Evolutionary conservation across 2,329 filamentous ascomycete genomes (phyloP).

Genomic region (Monosporascus sp.): DNA sequence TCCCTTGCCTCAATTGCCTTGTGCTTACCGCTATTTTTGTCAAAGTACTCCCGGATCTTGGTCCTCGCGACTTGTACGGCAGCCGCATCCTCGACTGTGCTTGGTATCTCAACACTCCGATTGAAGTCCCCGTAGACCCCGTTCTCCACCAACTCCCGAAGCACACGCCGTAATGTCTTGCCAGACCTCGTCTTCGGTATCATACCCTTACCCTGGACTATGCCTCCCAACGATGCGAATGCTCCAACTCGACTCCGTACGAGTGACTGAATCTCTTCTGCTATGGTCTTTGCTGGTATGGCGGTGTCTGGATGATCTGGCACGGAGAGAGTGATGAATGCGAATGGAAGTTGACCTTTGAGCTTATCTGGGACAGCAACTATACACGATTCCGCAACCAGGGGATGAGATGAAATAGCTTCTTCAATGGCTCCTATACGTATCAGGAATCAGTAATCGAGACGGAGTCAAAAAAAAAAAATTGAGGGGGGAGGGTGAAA

Average conservation of each 20-base stretch:
- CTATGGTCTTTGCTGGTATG: constrained; percentile 38
- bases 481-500: too few species aligned
- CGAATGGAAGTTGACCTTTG: constrained; percentile 88
- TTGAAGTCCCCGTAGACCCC: constrained; percentile 68
- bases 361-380: constrained; percentile 78
- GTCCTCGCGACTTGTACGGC: constrained; percentile 69
- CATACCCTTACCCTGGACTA: constrained; percentile 81
- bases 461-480: too few species aligned
- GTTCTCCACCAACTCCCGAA: constrained; percentile 81
- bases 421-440: constrained; percentile 75
- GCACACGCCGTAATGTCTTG: constrained; percentile 78
- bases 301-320: constrained; percentile 45
- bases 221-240: constrained; percentile 79
- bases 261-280: constrained; percentile 60
- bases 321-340: constrained; percentile 61
- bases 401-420: constrained; percentile 74
- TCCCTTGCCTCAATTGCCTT: constrained; percentile 39
- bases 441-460: constrained; percentile 3
- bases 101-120: constrained; percentile 67
- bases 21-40: constrained; percentile 37
- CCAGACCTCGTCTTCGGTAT: constrained; percentile 88
- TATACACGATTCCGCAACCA: constrained; percentile 77
- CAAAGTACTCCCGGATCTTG: constrained; percentile 73
- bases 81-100: constrained; percentile 75
- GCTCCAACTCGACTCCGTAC: constrained; percentile 79